Percentiles rank a stretch among this genome's conserved stretches.
Evolutionary conservation across 768 basidiomycete species (phyloP).

Genomic region (Phylloporus sp.): DNA sequence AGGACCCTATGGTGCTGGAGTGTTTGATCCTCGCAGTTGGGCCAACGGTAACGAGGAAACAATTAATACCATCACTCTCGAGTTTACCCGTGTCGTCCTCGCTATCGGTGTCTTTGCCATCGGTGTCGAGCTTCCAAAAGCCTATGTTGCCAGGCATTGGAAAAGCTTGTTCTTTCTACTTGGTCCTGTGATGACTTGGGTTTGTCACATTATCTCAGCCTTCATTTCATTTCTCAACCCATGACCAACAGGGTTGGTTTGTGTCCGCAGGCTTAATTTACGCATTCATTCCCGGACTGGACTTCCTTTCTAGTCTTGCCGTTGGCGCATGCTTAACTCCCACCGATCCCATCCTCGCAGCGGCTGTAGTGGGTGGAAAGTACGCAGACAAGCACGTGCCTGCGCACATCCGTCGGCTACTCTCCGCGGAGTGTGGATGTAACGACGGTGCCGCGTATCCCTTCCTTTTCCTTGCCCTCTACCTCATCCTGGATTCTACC

Average conservation of each 20-base stretch:
- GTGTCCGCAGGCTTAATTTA: conserved; percentile 88
- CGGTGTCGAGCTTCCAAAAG: conserved; percentile 95
- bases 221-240: conserved; percentile 5
- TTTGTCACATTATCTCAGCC: conserved; percentile 34
- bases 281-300: conserved; percentile 83
- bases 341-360: conserved; percentile 46
- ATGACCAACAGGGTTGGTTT: conserved; percentile 74
- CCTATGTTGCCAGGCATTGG: conserved; percentile 94
- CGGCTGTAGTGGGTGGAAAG: conserved; percentile 80
- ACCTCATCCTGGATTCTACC: conserved; percentile 66
- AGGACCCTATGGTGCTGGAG: conserved; percentile 79
- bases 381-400: conserved; percentile 98
- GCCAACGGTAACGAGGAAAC: conserved; percentile 41
- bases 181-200: conserved; percentile 80
- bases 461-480: conserved; percentile 86
- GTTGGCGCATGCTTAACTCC: conserved; percentile 92
- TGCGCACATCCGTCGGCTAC: conserved; percentile 63
- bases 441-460: conserved; percentile 98
- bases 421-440: conserved; percentile 78
- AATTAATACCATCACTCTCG: conserved; percentile 79
- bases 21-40: conserved; percentile 84
- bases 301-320: conserved; percentile 84
- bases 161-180: conserved; percentile 81
- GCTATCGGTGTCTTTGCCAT: conserved; percentile 98
- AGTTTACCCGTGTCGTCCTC: conserved; percentile 84